Evolutionary conservation across 148 eudicot species (phyloP).

Genomic region (Cornus controversa): DNA sequence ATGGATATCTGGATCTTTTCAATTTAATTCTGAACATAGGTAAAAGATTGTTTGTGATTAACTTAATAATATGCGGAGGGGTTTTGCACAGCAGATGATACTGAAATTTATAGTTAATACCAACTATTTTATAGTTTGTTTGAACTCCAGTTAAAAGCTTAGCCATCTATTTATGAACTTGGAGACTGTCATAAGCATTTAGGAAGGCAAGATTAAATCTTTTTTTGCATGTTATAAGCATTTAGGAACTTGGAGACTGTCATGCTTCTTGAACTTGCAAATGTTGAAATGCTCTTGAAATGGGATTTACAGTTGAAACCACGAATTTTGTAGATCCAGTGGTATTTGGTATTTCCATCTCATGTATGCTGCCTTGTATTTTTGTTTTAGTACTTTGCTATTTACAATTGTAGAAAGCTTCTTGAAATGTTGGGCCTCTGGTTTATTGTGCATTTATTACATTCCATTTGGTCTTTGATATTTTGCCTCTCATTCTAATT

Average conservation of each 20-base stretch:
- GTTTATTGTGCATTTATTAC: conserved; percentile 3
- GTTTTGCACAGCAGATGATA: background rate
- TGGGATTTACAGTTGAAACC: background rate
- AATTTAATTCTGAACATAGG: background rate
- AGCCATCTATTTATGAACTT: background rate
- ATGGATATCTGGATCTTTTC: background rate
- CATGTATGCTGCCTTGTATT: background rate
- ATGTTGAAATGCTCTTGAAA: background rate
- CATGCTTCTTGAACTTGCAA: background rate
- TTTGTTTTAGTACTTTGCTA: background rate
- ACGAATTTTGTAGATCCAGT: background rate
- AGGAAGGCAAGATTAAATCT: background rate
- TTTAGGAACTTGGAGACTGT: no score
- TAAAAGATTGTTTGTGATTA: background rate
- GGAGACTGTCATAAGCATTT: background rate
- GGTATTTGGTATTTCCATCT: background rate
- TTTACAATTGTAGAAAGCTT: background rate
- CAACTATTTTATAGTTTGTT: background rate
- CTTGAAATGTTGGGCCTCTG: background rate
- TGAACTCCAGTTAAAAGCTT: background rate
- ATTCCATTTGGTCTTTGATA: background rate
- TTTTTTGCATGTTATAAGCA: background rate
- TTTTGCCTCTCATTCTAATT: conserved; percentile 7
- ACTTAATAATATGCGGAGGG: background rate
- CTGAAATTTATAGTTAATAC: background rate